Evolutionary conservation across 169 alveolate species (phyloP), one percentile per base, ranked within the genome.

Genomic region (Neospora caninum): DNA sequence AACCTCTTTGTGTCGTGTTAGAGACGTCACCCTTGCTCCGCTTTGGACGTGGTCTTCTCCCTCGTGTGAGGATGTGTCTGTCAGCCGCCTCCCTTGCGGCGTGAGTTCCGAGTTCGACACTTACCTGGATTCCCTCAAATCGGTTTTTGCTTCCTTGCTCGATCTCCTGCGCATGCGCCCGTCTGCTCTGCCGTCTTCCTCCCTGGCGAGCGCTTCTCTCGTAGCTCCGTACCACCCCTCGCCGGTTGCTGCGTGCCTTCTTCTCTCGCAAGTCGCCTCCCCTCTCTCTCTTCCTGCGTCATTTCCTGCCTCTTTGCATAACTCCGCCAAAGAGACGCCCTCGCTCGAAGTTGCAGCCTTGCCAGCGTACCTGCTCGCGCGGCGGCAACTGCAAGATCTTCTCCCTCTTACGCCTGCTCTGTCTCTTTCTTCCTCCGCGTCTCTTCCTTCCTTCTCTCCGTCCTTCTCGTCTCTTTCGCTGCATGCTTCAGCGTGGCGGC

Each of bases 211-310:
- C 27, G 22, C 86, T 2, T 78, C 86, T 29, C 86, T 78, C 18
- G 86, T 78, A 4, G 39, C 86, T 0, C 86, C 86, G n/a, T 78
- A 78, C n/a, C 49, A 16, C 45, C 45, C 86, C 39, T 20, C 86
- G n/a, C 86, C 86, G 39, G 49, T 78, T n/a, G 4, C 86, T 78
- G 86, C 86, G 10, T 78, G 49, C 31, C 20, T 78, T n/a, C 86
- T 78, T n/a, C 86, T 78, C 39, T 78, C 43, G 9, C 82, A 31
- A 29, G 42, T 69, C 18, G 39, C 38, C 82, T 69, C 73, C 27
- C 73, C 38, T 34, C 82, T 69, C 42, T 7, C 82, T 69, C 38
- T 20, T 69, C 38, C 38, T 69, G 82, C 82, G 4, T 20, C 7
- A 2, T 34, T 2, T 69, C 82, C 18, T 29, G 4, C 38, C 38